Percentiles rank a stretch among this genome's conserved stretches.
These are phyloP conservation scores for Aspergillus tanneri DNA, from an alignment of 2,329 filamentous ascomycete species.

Conservation along the genomic window DNA sequence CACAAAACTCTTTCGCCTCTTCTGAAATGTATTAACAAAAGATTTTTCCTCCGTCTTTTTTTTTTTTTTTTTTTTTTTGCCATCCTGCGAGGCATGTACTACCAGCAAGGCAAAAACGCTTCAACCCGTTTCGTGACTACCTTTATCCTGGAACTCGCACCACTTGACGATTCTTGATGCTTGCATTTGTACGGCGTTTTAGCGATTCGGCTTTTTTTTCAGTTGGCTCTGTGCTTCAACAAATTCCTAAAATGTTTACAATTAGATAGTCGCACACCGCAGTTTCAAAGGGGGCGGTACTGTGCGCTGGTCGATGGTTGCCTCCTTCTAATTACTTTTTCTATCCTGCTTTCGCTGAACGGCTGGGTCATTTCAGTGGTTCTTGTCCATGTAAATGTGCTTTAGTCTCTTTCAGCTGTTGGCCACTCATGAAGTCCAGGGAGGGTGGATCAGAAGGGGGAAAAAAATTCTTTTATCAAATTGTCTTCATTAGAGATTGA, in stretches of 20 bases:
- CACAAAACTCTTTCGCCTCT: constrained; percentile 19
- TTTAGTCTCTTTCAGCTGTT: too few species aligned
- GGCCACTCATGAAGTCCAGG: neutral
- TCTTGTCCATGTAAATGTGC: constrained; percentile 13
- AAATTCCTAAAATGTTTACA: constrained; percentile 29
- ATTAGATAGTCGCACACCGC: constrained; percentile 44
- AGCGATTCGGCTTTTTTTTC: constrained; percentile 37
- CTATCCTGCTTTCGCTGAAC: constrained; percentile 23
- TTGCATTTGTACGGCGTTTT: constrained; percentile 48
- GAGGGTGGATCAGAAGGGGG: constrained; percentile 7
- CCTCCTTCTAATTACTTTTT: constrained; percentile 36
- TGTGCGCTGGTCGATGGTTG: constrained; percentile 45
- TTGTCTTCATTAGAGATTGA: constrained; percentile 1
- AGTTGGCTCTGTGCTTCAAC: constrained; percentile 15
- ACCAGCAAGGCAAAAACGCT: constrained; percentile 16
- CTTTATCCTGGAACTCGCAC: constrained; percentile 18
- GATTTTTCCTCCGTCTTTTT: constrained; percentile 15
- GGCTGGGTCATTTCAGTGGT: too few species aligned
- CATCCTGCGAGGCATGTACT: constrained; percentile 16
- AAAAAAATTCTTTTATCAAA: constrained; percentile 1
- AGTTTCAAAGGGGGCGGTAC: constrained; percentile 38
- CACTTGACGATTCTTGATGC: constrained; percentile 37
- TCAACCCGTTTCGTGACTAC: constrained; percentile 14
- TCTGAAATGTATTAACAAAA: constrained; percentile 32
- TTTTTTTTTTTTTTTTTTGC: constrained; percentile 11